A percentile compares a stretch with the other conserved stretches of the same genome.
These are phyloP conservation scores for Boletellus ananas DNA, from an alignment of 768 basidiomycete species.

Conservation along the genomic window DNA sequence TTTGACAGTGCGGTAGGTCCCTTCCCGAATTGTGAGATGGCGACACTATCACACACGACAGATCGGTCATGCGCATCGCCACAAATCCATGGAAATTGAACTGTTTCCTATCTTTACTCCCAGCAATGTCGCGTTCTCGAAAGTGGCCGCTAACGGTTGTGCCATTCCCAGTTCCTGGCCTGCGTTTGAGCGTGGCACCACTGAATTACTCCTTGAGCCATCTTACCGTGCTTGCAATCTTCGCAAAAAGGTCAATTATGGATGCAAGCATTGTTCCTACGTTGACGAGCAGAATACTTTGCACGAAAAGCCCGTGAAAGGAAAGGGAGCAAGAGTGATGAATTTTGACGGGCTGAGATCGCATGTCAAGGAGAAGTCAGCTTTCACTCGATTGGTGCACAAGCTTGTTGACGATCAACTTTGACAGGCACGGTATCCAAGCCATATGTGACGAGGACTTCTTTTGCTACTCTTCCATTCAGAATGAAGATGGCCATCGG, in stretches of 20 bases:
- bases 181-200: slow-evolving; percentile 25
- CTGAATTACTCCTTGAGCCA: slow-evolving; percentile 17
- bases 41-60: slow-evolving; percentile 20
- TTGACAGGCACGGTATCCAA: slow-evolving; percentile 46
- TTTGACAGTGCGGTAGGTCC: slow-evolving; percentile 43
- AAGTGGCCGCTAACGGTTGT: too few species aligned
- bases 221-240: slow-evolving; percentile 21
- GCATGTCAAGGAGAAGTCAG: slow-evolving; percentile 61
- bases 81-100: slow-evolving; percentile 46
- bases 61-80: slow-evolving; percentile 64
- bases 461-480: slow-evolving; percentile 24
- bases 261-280: slow-evolving; percentile 51
- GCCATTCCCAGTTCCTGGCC: not conserved
- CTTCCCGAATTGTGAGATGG: too few species aligned
- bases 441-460: slow-evolving; percentile 55
- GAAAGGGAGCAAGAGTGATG: slow-evolving; percentile 30
- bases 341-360: slow-evolving; percentile 57
- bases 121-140: not conserved
- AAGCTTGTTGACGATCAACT: slow-evolving; percentile 4
- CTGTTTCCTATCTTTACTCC: slow-evolving; percentile 11
- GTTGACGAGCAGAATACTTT: not conserved
- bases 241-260: slow-evolving; percentile 39
- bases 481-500: too few species aligned
- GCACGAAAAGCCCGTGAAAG: not conserved
- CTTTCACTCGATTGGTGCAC: not conserved